A percentile compares a stretch with the other conserved stretches of the same genome.
Conservation (phyloP, 2,329 filamentous ascomycete species). For the Paraconiothyrium brasiliense region DNA sequence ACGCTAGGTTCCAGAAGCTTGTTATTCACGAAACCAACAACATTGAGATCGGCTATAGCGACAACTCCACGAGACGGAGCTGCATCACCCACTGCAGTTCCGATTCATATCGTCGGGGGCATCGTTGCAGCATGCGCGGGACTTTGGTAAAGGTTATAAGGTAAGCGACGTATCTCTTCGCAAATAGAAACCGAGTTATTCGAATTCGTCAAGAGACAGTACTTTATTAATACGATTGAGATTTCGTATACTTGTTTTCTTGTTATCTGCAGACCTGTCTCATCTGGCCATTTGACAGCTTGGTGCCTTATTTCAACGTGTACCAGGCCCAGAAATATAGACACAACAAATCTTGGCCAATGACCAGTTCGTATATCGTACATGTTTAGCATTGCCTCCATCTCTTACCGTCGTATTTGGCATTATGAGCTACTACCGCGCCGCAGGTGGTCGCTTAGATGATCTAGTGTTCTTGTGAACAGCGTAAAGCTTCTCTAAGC, state of each 20-base stretch:
- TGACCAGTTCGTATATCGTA: slow-evolving; percentile 42
- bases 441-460: slow-evolving; percentile 52
- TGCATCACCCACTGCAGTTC: background rate
- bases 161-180: background rate
- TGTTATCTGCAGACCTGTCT: too few relatives aligned
- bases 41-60: background rate
- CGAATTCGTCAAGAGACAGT: too few relatives aligned
- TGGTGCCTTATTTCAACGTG: too few relatives aligned
- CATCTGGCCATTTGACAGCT: too few relatives aligned
- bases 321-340: too few relatives aligned
- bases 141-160: background rate
- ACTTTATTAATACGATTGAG: too few relatives aligned
- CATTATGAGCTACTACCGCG: slow-evolving; percentile 49
- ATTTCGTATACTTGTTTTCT: too few relatives aligned
- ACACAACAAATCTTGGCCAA: background rate
- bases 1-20: background rate
- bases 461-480: slow-evolving; percentile 51
- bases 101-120: background rate
- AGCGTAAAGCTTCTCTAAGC: slow-evolving; percentile 47
- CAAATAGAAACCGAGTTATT: background rate
- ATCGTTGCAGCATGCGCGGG: background rate
- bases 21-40: slow-evolving; percentile 3
- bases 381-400: slow-evolving; percentile 52
- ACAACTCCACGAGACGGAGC: background rate
- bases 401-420: slow-evolving; percentile 51